These are phyloP conservation scores for Starmerella apicola DNA, from an alignment of 805 yeast genomes.

Conservation along the genomic window DNA sequence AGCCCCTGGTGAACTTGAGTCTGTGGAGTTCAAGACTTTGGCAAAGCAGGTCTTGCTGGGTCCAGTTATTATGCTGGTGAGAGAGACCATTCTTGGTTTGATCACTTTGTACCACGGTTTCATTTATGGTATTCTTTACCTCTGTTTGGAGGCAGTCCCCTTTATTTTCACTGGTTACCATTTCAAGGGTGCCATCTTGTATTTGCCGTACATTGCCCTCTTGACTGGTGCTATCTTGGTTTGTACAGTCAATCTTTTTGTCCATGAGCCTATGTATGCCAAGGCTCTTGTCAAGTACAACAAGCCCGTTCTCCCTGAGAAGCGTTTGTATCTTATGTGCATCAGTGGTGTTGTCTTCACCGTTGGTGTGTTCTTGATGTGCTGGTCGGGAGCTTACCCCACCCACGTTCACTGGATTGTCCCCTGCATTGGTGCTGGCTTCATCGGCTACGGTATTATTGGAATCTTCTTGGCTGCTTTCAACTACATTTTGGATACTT, in stretches of 20 bases:
- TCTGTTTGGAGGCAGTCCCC: constrained; percentile 32
- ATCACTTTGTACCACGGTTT: constrained; percentile 31
- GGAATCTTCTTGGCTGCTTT: constrained; percentile 56
- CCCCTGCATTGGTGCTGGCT: constrained; percentile 55
- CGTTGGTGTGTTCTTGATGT: constrained; percentile 71
- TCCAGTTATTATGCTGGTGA: constrained; percentile 27
- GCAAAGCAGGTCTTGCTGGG: constrained; percentile 25
- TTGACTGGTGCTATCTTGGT: constrained; percentile 57
- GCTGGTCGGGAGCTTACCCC: constrained; percentile 76
- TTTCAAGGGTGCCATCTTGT: constrained; percentile 48
- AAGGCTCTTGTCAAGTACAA: constrained; percentile 38
- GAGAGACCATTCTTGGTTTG: constrained; percentile 30
- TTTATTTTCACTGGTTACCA: constrained; percentile 41
- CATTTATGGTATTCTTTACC: constrained; percentile 32
- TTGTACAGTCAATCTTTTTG: constrained; percentile 38
- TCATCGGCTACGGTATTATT: constrained; percentile 57
- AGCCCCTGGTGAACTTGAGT: constrained; percentile 43
- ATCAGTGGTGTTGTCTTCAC: constrained; percentile 59
- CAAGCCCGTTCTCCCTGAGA: constrained; percentile 57
- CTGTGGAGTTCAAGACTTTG: constrained; percentile 31
- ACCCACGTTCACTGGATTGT: constrained; percentile 65
- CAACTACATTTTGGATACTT: constrained; percentile 62
- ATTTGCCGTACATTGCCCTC: constrained; percentile 71
- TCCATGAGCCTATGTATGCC: constrained; percentile 42
- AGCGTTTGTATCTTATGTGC: constrained; percentile 65